Evolutionary conservation across 1,284 basidiomycete species (phyloP).

Genomic region (Sporisorium reilianum): DNA sequence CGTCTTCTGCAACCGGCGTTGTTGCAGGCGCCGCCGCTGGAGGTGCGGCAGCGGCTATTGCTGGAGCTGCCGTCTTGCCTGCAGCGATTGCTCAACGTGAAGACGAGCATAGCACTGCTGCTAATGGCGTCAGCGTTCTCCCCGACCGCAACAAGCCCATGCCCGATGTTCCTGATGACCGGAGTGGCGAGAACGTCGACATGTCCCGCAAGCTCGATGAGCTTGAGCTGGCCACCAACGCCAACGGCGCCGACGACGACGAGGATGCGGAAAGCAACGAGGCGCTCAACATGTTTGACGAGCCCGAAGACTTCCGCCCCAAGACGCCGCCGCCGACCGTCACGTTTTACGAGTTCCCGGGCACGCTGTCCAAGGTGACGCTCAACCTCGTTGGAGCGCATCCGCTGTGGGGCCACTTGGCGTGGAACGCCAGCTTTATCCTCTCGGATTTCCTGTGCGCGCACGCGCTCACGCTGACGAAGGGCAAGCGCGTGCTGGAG

Average conservation of each 20-base stretch:
- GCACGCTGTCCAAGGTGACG: conserved; percentile 36
- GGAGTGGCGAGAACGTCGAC: conserved; percentile 17
- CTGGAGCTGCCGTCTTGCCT: conserved; percentile 21
- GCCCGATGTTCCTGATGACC: conserved; percentile 27
- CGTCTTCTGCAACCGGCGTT: neutral
- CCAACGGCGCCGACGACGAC: conserved; percentile 2
- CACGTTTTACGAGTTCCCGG: conserved; percentile 47
- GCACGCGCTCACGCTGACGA: conserved; percentile 71
- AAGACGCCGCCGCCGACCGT: conserved; percentile 63
- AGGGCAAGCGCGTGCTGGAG: conserved; percentile 78
- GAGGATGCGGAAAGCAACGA: conserved; percentile 3
- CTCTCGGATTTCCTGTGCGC: conserved; percentile 68
- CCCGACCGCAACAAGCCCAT: conserved; percentile 14
- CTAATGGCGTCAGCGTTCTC: neutral
- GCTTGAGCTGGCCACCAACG: conserved; percentile 22
- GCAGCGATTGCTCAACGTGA: neutral
- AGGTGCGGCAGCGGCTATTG: conserved; percentile 23
- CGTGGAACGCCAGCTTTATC: conserved; percentile 75
- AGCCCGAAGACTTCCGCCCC: conserved; percentile 65
- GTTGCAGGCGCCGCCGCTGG: conserved; percentile 17
- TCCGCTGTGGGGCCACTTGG: conserved; percentile 89
- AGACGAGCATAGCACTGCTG: neutral
- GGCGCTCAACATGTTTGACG: conserved; percentile 60
- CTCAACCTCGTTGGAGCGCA: conserved; percentile 86
- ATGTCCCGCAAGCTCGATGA: conserved; percentile 36